These are phyloP conservation scores for Quercus rubra DNA, from an alignment of 306 rosid species.

Conservation along the genomic window DNA sequence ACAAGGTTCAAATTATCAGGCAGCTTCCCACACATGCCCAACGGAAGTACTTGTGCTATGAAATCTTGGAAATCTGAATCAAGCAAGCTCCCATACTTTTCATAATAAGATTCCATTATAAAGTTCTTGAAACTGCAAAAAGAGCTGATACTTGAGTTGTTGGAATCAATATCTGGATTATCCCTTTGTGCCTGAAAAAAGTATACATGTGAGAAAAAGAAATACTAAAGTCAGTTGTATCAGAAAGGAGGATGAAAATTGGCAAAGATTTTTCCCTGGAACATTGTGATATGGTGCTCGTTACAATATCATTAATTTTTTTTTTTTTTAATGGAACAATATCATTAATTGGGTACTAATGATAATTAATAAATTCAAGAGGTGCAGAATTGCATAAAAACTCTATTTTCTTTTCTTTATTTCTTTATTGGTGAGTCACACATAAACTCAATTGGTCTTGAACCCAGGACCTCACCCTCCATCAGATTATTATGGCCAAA, in stretches of 20 bases:
- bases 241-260: too few species aligned
- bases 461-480: too few species aligned
- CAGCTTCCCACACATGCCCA: slow-evolving; percentile 36
- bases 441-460: too few species aligned
- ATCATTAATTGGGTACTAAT: not conserved
- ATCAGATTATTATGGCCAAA: too few species aligned
- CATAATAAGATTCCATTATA: slow-evolving; percentile 58
- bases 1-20: slow-evolving; percentile 30
- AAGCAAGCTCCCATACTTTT: slow-evolving; percentile 28
- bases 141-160: slow-evolving; percentile 6
- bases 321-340: not conserved
- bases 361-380: not conserved
- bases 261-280: not conserved
- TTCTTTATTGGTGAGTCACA: too few species aligned
- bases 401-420: too few species aligned
- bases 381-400: not conserved
- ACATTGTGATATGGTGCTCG: not conserved
- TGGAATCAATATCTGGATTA: slow-evolving; percentile 22
- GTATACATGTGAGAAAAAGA: slow-evolving; percentile 1
- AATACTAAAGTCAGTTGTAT: not conserved
- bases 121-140: slow-evolving; percentile 30
- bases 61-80: slow-evolving; percentile 57
- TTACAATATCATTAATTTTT: fast-evolving
- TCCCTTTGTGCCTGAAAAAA: slow-evolving; percentile 42
- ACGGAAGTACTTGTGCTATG: slow-evolving; percentile 45